phyloP scores from a whole-genome alignment of 1,284 basidiomycete species.

The Naganishia cerealis region DNA sequence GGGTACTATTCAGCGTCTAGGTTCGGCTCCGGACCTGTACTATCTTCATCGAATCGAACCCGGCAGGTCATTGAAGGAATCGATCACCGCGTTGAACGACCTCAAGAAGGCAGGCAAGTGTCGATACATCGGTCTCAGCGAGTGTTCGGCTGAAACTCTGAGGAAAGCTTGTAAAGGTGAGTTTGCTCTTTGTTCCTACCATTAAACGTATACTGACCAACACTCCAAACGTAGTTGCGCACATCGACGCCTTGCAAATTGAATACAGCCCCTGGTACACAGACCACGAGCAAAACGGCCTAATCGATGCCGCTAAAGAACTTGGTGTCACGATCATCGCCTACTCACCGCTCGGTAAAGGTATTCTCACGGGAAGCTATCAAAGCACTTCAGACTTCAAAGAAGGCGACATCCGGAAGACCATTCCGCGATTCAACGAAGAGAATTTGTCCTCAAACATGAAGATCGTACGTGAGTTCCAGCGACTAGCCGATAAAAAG shows the following conservation, averaged over 20 bases:
- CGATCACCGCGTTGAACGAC: constrained; percentile 47
- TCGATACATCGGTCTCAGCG: constrained; percentile 58
- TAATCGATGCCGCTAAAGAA: constrained; percentile 52
- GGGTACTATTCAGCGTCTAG: constrained; percentile 47
- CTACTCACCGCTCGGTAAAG: constrained; percentile 51
- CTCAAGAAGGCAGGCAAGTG: constrained; percentile 52
- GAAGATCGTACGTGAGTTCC: constrained; percentile 43
- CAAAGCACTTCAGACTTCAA: constrained; percentile 43
- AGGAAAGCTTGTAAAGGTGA: constrained; percentile 60
- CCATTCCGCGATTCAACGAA: constrained; percentile 46
- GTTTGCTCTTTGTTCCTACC: constrained; percentile 29
- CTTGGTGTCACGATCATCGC: constrained; percentile 53
- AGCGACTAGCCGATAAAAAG: constrained; percentile 45
- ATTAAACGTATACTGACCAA: constrained; percentile 10
- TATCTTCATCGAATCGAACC: constrained; percentile 54
- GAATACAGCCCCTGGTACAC: constrained; percentile 56
- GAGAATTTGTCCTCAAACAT: constrained; percentile 53
- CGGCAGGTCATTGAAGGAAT: constrained; percentile 45
- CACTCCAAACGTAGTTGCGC: constrained; percentile 41
- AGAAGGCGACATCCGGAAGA: constrained; percentile 44
- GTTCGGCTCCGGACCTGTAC: constrained; percentile 53
- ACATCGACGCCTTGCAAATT: constrained; percentile 55
- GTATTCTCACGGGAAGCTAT: constrained; percentile 51
- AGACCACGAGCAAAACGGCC: constrained; percentile 53
- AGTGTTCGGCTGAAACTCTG: constrained; percentile 62